A percentile compares a stretch with the other conserved stretches of the same genome.
These are phyloP conservation scores for Saccharomycopsis malanga DNA, from an alignment of 805 yeast genomes.

Conservation along the genomic window DNA sequence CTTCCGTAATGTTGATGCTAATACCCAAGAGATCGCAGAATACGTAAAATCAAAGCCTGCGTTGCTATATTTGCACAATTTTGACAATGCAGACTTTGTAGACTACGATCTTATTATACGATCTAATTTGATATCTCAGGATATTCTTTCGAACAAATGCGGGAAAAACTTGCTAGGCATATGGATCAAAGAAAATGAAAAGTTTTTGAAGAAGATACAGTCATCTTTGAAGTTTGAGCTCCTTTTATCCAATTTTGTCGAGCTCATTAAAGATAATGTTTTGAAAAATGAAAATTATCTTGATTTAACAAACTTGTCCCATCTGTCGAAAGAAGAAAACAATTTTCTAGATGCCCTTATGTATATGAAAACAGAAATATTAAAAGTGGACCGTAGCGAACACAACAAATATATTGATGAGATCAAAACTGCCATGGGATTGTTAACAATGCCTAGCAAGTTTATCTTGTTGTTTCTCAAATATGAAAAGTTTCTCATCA, in stretches of 20 bases:
- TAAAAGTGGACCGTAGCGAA: slow-evolving; percentile 10
- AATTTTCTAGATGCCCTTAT: slow-evolving; percentile 14
- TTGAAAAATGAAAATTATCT: slow-evolving; percentile 1
- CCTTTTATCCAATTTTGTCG: slow-evolving; percentile 9
- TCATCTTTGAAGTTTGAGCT: slow-evolving; percentile 19
- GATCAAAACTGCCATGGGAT: slow-evolving; percentile 16
- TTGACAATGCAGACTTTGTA: slow-evolving; percentile 1
- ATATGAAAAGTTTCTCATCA: slow-evolving; percentile 17
- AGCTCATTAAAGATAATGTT: slow-evolving; percentile 12
- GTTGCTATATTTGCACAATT: slow-evolving; percentile 9
- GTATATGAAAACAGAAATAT: slow-evolving; percentile 16
- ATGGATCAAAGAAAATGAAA: slow-evolving; percentile 21
- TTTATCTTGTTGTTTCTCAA: slow-evolving; percentile 16
- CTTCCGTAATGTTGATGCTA: slow-evolving; percentile 5
- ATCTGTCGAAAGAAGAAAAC: neutral
- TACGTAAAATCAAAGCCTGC: slow-evolving; percentile 16
- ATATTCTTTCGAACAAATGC: slow-evolving; percentile 10
- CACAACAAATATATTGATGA: slow-evolving; percentile 17
- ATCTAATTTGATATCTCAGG: slow-evolving; percentile 15
- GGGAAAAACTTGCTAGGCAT: slow-evolving; percentile 10
- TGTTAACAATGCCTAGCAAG: slow-evolving; percentile 15
- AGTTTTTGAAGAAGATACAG: slow-evolving; percentile 19
- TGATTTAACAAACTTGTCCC: neutral
- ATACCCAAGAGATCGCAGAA: slow-evolving; percentile 1
- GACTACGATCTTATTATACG: slow-evolving; percentile 18